Percentiles rank a stretch among this genome's conserved stretches.
These are phyloP conservation scores for Extremus antarcticus DNA, from an alignment of 495 filamentous ascomycete genomes.

Conservation along the genomic window DNA sequence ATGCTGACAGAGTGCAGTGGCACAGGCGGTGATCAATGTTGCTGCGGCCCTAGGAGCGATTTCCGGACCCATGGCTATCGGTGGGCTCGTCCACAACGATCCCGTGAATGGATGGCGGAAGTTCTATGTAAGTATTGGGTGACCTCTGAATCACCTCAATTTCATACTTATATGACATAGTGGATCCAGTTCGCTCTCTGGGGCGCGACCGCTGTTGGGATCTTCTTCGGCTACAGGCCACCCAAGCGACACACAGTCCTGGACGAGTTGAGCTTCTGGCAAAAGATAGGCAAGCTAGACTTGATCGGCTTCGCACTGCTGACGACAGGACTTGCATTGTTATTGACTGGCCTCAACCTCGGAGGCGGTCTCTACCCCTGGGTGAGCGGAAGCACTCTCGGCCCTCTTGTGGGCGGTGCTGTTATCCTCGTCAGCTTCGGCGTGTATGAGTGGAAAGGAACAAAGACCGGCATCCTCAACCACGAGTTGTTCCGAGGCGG, in stretches of 20 bases:
- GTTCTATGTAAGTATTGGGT: not conserved
- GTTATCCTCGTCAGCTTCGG: conserved; percentile 8
- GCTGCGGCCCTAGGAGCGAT: not conserved
- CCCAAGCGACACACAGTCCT: not conserved
- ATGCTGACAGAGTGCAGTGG: not conserved
- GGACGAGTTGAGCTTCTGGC: not conserved
- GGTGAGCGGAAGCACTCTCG: conserved; percentile 5
- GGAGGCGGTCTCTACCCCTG: conserved; percentile 9
- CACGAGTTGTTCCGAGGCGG: conserved; percentile 10
- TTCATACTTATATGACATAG: not conserved
- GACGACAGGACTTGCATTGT: conserved; percentile 7
- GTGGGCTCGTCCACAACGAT: not conserved
- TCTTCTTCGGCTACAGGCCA: not conserved
- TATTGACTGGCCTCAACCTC: conserved; percentile 9
- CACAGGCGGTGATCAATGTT: not conserved
- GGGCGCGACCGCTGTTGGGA: not conserved
- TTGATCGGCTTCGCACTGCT: conserved; percentile 3
- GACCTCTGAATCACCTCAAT: no score
- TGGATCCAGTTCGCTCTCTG: not conserved
- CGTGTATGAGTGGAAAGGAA: conserved; percentile 14
- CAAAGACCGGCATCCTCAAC: conserved; percentile 8
- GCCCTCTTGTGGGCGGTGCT: conserved; percentile 2
- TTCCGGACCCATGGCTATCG: not conserved
- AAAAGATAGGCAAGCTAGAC: not conserved
- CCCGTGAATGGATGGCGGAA: not conserved